phyloP scores from a whole-genome alignment of 108 stramenopile species.

The Conticribra guillardii region DNA sequence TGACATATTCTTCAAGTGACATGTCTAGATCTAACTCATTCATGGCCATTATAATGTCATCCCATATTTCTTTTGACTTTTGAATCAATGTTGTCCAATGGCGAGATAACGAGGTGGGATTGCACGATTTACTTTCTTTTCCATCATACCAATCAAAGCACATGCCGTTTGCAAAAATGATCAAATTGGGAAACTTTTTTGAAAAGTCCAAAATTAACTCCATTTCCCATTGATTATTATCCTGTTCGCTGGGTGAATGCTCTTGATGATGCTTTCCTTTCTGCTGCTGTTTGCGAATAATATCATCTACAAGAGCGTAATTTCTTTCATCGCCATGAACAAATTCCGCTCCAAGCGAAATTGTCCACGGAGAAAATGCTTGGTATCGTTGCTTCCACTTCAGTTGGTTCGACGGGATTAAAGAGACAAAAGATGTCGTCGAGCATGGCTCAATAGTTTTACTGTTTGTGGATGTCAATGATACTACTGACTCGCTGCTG shows the following conservation, averaged over 20 bases:
- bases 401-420: not conserved
- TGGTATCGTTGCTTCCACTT: slow-evolving; percentile 12
- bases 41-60: slow-evolving; percentile 1
- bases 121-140: not conserved
- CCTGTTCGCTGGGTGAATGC: not conserved
- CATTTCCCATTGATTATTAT: not conserved
- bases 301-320: slow-evolving; percentile 18
- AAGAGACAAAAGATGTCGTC: not conserved
- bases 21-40: not conserved
- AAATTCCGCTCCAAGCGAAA: slow-evolving; percentile 46
- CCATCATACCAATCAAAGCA: slow-evolving; percentile 23
- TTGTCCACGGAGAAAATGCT: slow-evolving; percentile 38
- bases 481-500: too few species aligned
- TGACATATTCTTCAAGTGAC: slow-evolving; percentile 11
- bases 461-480: too few species aligned
- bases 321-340: slow-evolving; percentile 41
- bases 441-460: too few species aligned
- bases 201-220: slow-evolving; percentile 9
- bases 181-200: slow-evolving; percentile 6
- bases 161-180: slow-evolving; percentile 17
- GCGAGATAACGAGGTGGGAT: too few species aligned
- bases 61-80: slow-evolving; percentile 4
- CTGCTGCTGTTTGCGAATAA: not conserved
- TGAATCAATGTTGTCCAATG: not conserved
- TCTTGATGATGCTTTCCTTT: not conserved